Base-by-base conservation (phyloP, 768 basidiomycete genomes). In the Hydnomerulius pinastri region DNA sequence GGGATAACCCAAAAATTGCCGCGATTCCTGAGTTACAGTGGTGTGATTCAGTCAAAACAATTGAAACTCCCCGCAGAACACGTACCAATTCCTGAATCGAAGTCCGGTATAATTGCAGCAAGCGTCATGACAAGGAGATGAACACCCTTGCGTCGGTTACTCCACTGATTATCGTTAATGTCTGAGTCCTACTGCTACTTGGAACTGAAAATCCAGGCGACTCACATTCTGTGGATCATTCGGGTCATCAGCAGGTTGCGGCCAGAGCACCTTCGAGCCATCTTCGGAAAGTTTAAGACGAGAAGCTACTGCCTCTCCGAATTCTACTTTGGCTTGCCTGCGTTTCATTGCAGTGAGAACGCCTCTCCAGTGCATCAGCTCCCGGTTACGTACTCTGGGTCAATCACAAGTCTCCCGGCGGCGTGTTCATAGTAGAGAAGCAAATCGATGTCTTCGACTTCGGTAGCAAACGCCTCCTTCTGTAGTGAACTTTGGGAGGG, bases 351-450 rank as follows among this genome's bases (percentile, higher is more conserved):
- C 13, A 6, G 24, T 39, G 18, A 53, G 21, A 21, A 3, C 27
- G 13, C 13, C 5, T 33, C 35, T 8, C 23, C 2, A 3, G 24
- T 11, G 29, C 37, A 5, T 30, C 12, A 1, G 24, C 21, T 20
- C 7, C 8, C 10, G 7, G 18, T 27, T 27, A 73, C 80, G 18
- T 50, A 82, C 84, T 72, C 67, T 11, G 83, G 83, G 62, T 86
- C 83, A 11, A 86, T 70, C 43, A 86, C 79, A 35, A 86, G 67
- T 17, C 83, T 73, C 9, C 84, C 85, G 1, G 81, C 82, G 51
- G 72, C 69, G 10, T 72, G 63, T 53, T 85, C 82, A 41, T 85
- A 82, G 50, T 79, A 81, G 0, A 62, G 46, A 20, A 62, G 44
- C 30, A 76, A 52, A 50, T 77, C 71, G 10, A 77, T 41, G 4